Base-by-base conservation (phyloP, 2,329 filamentous ascomycete species). In the Tolypocladium tropicale region DNA sequence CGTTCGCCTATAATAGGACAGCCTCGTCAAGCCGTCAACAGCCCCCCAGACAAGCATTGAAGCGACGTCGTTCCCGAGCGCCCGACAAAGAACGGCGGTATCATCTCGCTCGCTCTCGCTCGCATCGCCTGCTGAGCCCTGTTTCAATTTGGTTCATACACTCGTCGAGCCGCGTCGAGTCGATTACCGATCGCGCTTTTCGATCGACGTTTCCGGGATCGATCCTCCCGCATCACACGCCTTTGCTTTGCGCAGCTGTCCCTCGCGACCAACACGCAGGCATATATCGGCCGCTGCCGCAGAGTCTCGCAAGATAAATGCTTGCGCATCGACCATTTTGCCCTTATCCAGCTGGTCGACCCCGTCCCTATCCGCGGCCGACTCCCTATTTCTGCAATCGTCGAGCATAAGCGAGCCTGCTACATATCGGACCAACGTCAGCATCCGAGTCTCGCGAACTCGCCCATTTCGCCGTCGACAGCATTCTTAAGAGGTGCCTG, bases 251-350 rank as follows among this genome's bases (percentile, higher is more conserved):
- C 46, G 28, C n/a, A n/a, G 4, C 18, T 1, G 28, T 33, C 18
- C 4, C 46, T n/a, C 10, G 46, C 18, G 9, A 6, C 18, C 16
- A 49, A 28, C 2, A n/a, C 28, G 46, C 46, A 49, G 25, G 28
- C 28, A 23, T 49, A 25, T 55, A 33, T 32, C 30, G 41, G 51
- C 28, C 33, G 12, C 39, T 21, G 25, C 33, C 51, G 50, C 32
- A 39, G 14, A 37, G 43, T 51, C 51, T 46, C 25, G 36, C 52
- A 11, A 43, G 34, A 53, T 54, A 55, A 53, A 57, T 57, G 55
- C 48, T 32, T 33, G 39, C 48, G 33, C 39, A 52, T 37, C 53
- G 18, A 46, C 51, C 12, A 6, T 32, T 30, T 21, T 30, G 16
- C 53, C 18, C 28, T 41, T n/a, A 10, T 34, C 21, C 39, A 10